Evolutionary conservation across 495 filamentous ascomycete genomes (phyloP), one percentile per base, ranked within the genome.

Genomic region (Cryomyces minteri): DNA sequence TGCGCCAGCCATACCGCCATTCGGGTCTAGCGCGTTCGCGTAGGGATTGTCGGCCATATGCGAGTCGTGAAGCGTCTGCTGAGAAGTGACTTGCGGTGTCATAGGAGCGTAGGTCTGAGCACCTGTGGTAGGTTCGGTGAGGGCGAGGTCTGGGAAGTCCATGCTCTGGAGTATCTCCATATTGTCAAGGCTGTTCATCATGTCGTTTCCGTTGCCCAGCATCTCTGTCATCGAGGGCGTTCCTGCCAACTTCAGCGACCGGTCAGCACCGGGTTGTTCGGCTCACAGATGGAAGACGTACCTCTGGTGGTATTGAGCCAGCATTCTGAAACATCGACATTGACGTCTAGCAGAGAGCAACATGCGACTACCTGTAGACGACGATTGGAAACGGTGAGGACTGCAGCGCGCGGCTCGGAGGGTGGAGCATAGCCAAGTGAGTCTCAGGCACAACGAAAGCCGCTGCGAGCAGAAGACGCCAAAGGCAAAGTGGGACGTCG

Each of bases 1-100:
- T 5, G 60, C 67, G 10, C 67, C 67, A 34, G 55, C 61, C 55
- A 66, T 62, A 31, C 58, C 49, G 12, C 14, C 51, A 32, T 37
- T 53, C 31, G 48, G 50, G 29, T 66, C 58, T 39, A 52, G 48
- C 8, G 46, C 40, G 31, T 44, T 37, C 29, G 38, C 39, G 32
- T 47, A 53, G 41, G 39, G 60, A 46, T 60, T 55, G 40, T 46
- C 47, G 5, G 47, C 30, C 10, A 47, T 45, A 37, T 56, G 44
- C 10, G 49, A 47, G 10, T 42, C 31, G 14, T 53, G 44, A 12
- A 37, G 42, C 29, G 46, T 48, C 32, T 40, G 43, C 46, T 54
- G 59, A 31, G 49, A 43, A 37, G 43, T 47, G 12, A 46, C 45
- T 33, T 39, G 41, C 38, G 32, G 12, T 14, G 43, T 33, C 39